Base-by-base conservation (phyloP, 805 yeast species). In the Metschnikowia arizonensis region DNA sequence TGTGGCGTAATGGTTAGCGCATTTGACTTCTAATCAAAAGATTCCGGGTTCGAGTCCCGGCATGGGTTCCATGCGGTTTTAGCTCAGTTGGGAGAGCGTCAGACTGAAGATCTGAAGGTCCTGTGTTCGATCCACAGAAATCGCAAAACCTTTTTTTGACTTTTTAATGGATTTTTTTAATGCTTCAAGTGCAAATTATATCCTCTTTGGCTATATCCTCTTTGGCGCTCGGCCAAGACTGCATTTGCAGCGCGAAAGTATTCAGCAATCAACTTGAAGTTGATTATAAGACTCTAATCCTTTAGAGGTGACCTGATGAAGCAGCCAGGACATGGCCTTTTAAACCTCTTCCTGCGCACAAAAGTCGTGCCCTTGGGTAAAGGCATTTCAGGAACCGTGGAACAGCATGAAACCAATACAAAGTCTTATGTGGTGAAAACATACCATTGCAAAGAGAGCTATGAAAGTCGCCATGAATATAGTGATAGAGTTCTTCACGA, bases 371-470 rank as follows among this genome's bases (percentile, higher is more conserved):
- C 14, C 14, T 60, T 71, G 64, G 52, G 73, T 59, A 42, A 57
- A 52, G 51, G 73, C 55, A 50, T 64, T 4, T 60, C 69, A 1
- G 73, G 72, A 0, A 54, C 44, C 9, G 73, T 68, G 6, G 69
- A 63, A n/a, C 57, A 68, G 21, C 46, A 47, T 44, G 35, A 42
- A 10, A 33, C 17, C 1, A 36, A 34, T 12, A 5, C 33, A 21
- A 10, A 23, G 17, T 14, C 29, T 1, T 65, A 60, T 45, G 85
- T 81, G 0, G 64, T 79, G 3, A 80, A 81, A 55, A 61, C 62
- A 1, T 77, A 74, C 57, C 64, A 62, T 28, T 47, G 60, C 2
- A 63, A 57, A 41, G 82, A 77, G 44, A 44, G 47, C 5, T 53
- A 65, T 45, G 79, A 77, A 51, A 47, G 68, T 2, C 62, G 60